Percentiles rank a stretch among this genome's conserved stretches.
These are phyloP conservation scores for Penicillium mononematosum DNA, from an alignment of 495 filamentous ascomycete species.

Conservation along the genomic window DNA sequence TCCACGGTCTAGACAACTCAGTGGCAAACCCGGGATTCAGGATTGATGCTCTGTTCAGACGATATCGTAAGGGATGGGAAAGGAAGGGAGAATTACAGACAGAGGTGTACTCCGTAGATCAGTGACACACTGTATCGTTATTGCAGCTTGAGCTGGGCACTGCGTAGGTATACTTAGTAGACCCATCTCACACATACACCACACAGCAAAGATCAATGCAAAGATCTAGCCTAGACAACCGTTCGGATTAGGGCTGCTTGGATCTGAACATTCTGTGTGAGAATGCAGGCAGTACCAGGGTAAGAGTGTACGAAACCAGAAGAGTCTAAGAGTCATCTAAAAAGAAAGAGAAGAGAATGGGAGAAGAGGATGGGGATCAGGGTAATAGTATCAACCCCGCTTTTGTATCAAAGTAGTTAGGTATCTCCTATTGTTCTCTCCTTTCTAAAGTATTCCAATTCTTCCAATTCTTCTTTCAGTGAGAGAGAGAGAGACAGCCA, in stretches of 20 bases:
- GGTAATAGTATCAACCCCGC: not conserved
- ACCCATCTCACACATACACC: not conserved
- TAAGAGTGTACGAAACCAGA: not conserved
- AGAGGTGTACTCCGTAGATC: not conserved
- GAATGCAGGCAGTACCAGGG: slow-evolving; percentile 9
- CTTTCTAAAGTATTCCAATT: not conserved
- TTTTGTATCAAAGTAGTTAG: not conserved
- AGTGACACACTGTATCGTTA: not conserved
- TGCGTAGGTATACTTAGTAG: not conserved
- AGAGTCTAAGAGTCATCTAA: too few relatives aligned
- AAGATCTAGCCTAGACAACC: slow-evolving; percentile 14
- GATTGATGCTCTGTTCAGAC: not conserved
- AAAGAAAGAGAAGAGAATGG: too few relatives aligned
- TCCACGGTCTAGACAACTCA: not conserved
- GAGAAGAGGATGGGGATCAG: too few relatives aligned
- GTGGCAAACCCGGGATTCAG: slow-evolving; percentile 8
- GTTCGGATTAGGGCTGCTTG: slow-evolving; percentile 29
- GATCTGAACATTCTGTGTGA: slow-evolving; percentile 16
- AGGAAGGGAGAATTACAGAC: not conserved
- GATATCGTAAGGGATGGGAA: not conserved
- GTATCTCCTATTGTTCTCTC: not conserved
- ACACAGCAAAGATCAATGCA: slow-evolving; percentile 2
- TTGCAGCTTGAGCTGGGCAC: slow-evolving; percentile 3
- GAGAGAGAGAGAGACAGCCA: not conserved
- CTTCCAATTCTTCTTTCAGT: not conserved